Evolutionary conservation across 2,329 filamentous ascomycete genomes (phyloP), one percentile per base, ranked within the genome.

Genomic region (Aspergillus glaucus): DNA sequence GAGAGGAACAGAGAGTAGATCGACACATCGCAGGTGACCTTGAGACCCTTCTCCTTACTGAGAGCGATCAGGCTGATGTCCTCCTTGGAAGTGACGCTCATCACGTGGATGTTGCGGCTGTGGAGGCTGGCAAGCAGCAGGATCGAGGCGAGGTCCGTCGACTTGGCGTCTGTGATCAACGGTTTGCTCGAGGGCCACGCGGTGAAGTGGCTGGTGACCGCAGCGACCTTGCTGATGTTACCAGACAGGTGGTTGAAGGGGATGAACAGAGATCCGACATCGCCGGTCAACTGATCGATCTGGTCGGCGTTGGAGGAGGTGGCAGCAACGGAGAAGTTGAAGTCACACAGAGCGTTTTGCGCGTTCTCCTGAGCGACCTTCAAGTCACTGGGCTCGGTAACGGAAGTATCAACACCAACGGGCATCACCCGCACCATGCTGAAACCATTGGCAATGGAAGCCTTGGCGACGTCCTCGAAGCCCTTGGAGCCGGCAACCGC

Each of bases 401-500:
- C 82, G 14, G 84, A 85, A 42, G 80, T 82, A 44, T 88, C 81
- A 22, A 87, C 71, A 40, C 86, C 87, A 44, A 90, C 75, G 30
- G 87, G 87, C 81, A 91, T 87, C 47, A 88, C 78, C 42, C 87
- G 81, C 51, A 90, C 79, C 87, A 91, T 91, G 67, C 78, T 87
- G 72, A 90, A 91, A 50, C 87, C 87, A 44, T 84, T 78, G 37
- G 84, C 79, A 50, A 89, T 80, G 4, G 87, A 90, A 34, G 86
- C 84, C 71, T 83, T 86, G 53, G 84, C 87, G 41, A 89, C 81
- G 19, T 73, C 69, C 64, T 86, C 78, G 58, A 91, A 81, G 61
- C 90, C 87, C 22, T 77, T 72, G 63, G 81, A 88, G 36, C 79
- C 79, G 19, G 77, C 68, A 10, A 79, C 79, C 15, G 83, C 81